These are phyloP conservation scores for Cardamine occulta DNA, from an alignment of 345 rosid genomes.

Conservation along the genomic window DNA sequence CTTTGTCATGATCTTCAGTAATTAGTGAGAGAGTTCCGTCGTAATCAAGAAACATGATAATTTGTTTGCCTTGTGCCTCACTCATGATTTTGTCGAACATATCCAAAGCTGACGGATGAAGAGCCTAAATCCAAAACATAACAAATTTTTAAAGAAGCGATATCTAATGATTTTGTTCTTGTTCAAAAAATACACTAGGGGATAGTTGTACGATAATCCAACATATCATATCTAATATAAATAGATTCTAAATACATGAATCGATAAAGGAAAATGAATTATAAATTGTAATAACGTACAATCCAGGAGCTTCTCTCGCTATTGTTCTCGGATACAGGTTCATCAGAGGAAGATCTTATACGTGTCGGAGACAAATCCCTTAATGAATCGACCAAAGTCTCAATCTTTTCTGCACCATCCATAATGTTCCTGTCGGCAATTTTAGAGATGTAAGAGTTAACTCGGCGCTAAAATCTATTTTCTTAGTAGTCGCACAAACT, in stretches of 20 bases:
- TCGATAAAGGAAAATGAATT: neutral
- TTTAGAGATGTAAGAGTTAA: constrained; percentile 23
- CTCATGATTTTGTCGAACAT: constrained; percentile 65
- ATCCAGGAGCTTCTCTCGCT: constrained; percentile 60
- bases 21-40: constrained; percentile 92
- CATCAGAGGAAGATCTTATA: constrained; percentile 45
- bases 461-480: neutral
- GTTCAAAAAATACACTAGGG: neutral
- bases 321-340: constrained; percentile 42
- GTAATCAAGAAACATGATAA: constrained; percentile 87
- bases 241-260: neutral
- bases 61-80: constrained; percentile 68
- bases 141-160: neutral
- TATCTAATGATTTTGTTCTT: neutral
- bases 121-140: constrained; percentile 13
- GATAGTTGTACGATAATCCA: neutral
- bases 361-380: constrained; percentile 83
- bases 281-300: constrained; percentile 41
- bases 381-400: constrained; percentile 73
- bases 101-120: constrained; percentile 74
- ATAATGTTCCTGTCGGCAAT: constrained; percentile 26
- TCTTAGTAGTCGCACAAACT: constrained; percentile 8
- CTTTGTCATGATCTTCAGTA: constrained; percentile 83
- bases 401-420: constrained; percentile 39
- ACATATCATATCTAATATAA: neutral